Evolutionary conservation across 2,329 filamentous ascomycete species (phyloP), one percentile per base, ranked within the genome.

Genomic region (Torrubiella hemipterigena): DNA sequence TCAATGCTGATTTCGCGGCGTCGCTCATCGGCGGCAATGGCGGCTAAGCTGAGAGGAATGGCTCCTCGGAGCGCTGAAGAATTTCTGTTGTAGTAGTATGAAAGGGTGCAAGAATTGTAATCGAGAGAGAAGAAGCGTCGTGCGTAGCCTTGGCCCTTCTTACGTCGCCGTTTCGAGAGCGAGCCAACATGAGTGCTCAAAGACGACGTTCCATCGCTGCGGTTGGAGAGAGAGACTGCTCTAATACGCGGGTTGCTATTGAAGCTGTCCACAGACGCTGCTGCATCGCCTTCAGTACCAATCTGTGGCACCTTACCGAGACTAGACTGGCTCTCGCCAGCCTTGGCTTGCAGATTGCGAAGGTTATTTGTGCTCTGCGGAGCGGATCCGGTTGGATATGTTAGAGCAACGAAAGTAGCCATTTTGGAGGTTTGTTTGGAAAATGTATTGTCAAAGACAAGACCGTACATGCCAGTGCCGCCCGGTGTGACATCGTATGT

Each of bases 381-480:
- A 20, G 83, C 74, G 6, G 76, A 71, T 43, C 78, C 81, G 21
- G 85, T 87, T 8, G 89, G 87, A 48, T 96, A 95, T 23, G 86
- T 96, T 52, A 96, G 71, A 31, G 98, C 73, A 21, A 95, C 87
- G 48, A 98, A 84, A 7, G 89, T 96, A 14, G 86, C 86, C 18
- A 81, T 94, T 61, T 98, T 98, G 32, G 87, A 91, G 25, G 82
- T 79, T 54, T 80, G 83, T 60, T 95, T 96, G 37, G 87, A 94
- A 53, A 98, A 98, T 17, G 91, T 98, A 51, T 98, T 98, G 70
- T 98, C 91, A 50, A 98, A 94, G 19, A 96, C 85, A 38, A 98
- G 65, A 34, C 87, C 91, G 52, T 93, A 98, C 74, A 94, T 95
- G 49, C 91, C 91, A 16, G 78, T 83, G 40, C 91, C 76, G 20